Evolutionary conservation across 345 rosid species (phyloP).

Genomic region (Pistacia integerrima): DNA sequence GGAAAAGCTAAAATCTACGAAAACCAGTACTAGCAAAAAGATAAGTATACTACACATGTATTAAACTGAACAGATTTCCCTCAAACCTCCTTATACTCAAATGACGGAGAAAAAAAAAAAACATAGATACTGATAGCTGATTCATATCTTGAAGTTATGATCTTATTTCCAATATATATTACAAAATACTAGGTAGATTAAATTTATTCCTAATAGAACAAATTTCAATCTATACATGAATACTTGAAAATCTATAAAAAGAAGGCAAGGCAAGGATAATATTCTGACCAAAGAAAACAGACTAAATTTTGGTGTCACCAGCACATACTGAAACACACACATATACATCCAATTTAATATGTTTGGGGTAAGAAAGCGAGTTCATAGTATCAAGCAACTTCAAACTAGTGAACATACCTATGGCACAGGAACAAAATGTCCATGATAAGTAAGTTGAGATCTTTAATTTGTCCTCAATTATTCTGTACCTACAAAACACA

Average conservation of each 20-base stretch:
- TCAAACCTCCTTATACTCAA: not conserved
- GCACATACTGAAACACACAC: not conserved
- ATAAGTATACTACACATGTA: no score
- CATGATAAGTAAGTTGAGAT: slow-evolving; percentile 81
- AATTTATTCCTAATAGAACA: not conserved
- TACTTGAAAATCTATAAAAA: no score
- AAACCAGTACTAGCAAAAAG: not conserved
- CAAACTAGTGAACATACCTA: slow-evolving; percentile 44
- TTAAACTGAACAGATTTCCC: not conserved
- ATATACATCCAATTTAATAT: not conserved
- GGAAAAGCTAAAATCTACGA: not conserved
- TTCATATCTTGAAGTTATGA: not conserved
- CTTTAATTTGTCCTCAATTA: slow-evolving; percentile 76
- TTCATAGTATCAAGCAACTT: no score
- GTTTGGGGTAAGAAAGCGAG: not conserved
- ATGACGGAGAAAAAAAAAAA: not conserved
- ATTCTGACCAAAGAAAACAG: no score
- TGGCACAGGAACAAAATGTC: slow-evolving; percentile 83
- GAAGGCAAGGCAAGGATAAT: no score
- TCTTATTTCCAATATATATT: not conserved
- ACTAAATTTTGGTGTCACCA: not conserved
- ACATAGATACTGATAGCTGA: not conserved
- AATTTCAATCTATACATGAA: no score
- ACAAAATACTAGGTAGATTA: not conserved
- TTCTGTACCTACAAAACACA: slow-evolving; percentile 53